Evolutionary conservation across 805 yeast genomes (phyloP).

Genomic region (Candida sonorensis): DNA sequence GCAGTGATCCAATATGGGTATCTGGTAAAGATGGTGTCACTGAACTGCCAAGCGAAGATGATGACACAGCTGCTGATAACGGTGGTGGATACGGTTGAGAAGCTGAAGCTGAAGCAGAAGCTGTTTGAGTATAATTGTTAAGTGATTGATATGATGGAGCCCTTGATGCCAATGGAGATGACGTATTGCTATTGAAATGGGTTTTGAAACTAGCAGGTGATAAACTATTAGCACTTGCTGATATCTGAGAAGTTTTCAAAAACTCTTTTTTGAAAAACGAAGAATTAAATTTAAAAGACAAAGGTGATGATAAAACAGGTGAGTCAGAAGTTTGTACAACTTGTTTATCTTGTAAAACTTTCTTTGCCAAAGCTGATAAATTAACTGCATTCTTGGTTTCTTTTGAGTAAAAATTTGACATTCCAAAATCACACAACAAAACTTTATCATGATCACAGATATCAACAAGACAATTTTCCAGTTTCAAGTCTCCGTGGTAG

Average conservation of each 20-base stretch:
- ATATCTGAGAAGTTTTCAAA: background rate
- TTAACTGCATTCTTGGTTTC: constrained; percentile 3
- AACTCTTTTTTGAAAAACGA: background rate
- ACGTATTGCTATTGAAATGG: background rate
- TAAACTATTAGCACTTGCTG: background rate
- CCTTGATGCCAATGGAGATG: constrained; percentile 2
- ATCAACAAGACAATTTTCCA: constrained; percentile 71
- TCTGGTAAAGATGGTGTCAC: too few relatives aligned
- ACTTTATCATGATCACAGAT: constrained; percentile 31
- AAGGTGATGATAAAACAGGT: background rate
- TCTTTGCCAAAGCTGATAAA: constrained; percentile 11
- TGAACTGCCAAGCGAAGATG: background rate
- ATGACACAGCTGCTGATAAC: constrained; percentile 7
- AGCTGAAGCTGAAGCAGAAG: background rate
- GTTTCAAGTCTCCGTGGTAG: constrained; percentile 78
- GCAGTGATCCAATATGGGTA: constrained; percentile 78
- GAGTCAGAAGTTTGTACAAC: constrained; percentile 2
- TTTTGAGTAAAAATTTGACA: constrained; percentile 38
- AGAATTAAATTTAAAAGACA: background rate
- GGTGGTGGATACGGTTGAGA: constrained; percentile 4
- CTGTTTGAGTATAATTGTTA: too few relatives aligned
- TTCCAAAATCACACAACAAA: constrained; percentile 84
- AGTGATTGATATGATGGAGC: background rate
- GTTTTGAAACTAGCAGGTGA: background rate
- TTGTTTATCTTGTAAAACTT: constrained; percentile 10